Evolutionary conservation across 108 stramenopile species (phyloP).

Genomic region (Pinguiococcus pyrenoidosus): DNA sequence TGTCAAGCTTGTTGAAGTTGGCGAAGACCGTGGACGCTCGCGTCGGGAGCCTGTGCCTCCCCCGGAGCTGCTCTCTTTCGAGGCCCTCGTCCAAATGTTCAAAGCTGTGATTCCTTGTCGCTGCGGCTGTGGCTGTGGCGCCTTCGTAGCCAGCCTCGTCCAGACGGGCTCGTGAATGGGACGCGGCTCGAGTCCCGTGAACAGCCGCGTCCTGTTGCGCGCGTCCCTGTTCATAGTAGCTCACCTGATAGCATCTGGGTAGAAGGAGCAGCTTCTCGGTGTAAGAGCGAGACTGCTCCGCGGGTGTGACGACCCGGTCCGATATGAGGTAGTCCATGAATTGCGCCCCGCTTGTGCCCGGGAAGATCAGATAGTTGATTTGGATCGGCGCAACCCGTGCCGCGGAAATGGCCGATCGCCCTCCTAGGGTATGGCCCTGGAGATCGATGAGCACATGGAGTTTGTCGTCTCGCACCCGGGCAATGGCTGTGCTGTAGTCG

Average conservation of each 20-base stretch:
- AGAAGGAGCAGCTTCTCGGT: slow-evolving; percentile 32
- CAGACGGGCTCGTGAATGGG: background rate
- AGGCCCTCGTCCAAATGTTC: too few species aligned
- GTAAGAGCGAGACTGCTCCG: slow-evolving; percentile 18
- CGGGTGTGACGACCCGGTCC: slow-evolving; percentile 20
- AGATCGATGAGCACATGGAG: slow-evolving; percentile 35
- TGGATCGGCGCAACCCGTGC: slow-evolving; percentile 26
- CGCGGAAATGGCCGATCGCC: slow-evolving; percentile 23
- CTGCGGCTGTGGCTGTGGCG: too few species aligned
- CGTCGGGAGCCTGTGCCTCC: background rate
- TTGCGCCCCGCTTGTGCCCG: slow-evolving; percentile 39
- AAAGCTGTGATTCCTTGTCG: too few species aligned
- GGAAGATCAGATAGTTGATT: slow-evolving; percentile 41
- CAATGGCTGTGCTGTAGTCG: slow-evolving; percentile 12
- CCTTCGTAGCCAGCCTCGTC: too few species aligned
- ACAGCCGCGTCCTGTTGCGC: background rate
- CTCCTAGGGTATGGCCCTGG: slow-evolving; percentile 39
- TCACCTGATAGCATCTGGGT: slow-evolving; percentile 37
- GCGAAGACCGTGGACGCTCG: slow-evolving; percentile 15
- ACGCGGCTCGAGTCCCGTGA: background rate
- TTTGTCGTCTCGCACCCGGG: background rate
- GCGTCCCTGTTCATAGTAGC: slow-evolving; percentile 14
- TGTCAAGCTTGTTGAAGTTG: slow-evolving; percentile 45
- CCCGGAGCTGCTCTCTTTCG: too few species aligned
- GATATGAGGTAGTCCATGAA: slow-evolving; percentile 35